phyloP scores from a whole-genome alignment of 331 rosid species.

The Phaseolus coccineus region DNA sequence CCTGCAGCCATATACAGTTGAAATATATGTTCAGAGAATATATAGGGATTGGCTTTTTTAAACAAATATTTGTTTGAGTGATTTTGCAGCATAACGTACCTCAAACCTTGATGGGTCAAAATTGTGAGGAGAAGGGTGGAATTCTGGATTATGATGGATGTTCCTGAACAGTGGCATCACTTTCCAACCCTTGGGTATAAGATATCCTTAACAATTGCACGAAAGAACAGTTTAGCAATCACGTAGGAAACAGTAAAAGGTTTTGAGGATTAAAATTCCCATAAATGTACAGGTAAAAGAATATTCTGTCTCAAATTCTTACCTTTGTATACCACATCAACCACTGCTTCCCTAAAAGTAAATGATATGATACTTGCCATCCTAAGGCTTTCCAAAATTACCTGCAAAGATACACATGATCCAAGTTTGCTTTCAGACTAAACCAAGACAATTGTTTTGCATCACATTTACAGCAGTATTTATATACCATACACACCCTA shows the following conservation, averaged over 20 bases:
- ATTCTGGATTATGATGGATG: slow-evolving; percentile 90
- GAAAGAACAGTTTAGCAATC: slow-evolving; percentile 37
- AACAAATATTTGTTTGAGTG: slow-evolving; percentile 15
- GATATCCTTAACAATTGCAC: slow-evolving; percentile 62
- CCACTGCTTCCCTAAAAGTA: slow-evolving; percentile 87
- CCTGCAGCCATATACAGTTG: slow-evolving; percentile 51
- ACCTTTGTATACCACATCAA: slow-evolving; percentile 87
- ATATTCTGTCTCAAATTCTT: slow-evolving; percentile 35
- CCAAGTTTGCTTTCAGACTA: neutral
- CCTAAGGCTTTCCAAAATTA: slow-evolving; percentile 84
- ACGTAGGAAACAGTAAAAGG: slow-evolving; percentile 6
- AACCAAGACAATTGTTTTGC: neutral
- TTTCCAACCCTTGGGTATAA: slow-evolving; percentile 98
- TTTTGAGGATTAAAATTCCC: slow-evolving; percentile 17
- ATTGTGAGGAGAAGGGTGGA: slow-evolving; percentile 69
- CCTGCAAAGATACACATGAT: slow-evolving; percentile 56
- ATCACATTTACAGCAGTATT: neutral
- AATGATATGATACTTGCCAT: slow-evolving; percentile 95
- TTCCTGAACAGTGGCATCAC: slow-evolving; percentile 95
- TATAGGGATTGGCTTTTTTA: neutral
- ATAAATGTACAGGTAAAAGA: slow-evolving; percentile 9
- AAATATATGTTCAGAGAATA: neutral
- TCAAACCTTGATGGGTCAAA: slow-evolving; percentile 94
- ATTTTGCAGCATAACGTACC: slow-evolving; percentile 49
- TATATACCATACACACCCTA: slow-evolving; percentile 63